phyloP scores from a whole-genome alignment of 495 filamentous ascomycete species.

The Astrothelium macrocarpum region DNA sequence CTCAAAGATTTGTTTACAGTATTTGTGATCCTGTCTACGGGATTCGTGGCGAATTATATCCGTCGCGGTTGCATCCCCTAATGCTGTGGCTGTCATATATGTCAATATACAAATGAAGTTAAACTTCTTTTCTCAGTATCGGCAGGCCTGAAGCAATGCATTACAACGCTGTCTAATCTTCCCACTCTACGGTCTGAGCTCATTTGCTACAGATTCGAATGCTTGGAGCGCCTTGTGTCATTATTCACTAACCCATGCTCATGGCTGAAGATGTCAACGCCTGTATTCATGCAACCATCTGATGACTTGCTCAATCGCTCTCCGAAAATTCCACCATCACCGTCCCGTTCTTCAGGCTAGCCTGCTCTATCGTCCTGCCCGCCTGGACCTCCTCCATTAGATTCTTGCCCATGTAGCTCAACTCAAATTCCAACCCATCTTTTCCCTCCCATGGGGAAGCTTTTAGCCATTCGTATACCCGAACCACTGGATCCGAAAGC shows the following conservation, averaged over 20 bases:
- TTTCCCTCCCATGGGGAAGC: slow-evolving; percentile 68
- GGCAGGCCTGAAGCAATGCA: no score
- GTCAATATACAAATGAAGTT: no score
- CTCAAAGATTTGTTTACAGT: no score
- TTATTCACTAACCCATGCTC: background rate
- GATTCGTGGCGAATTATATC: no score
- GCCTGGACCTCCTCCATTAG: slow-evolving; percentile 60
- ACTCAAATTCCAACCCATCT: slow-evolving; percentile 69
- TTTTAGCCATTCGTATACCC: slow-evolving; percentile 95
- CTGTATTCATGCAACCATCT: background rate
- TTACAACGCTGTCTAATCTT: no score
- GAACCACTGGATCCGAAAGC: slow-evolving; percentile 65
- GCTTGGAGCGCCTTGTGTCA: background rate
- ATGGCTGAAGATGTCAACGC: no score
- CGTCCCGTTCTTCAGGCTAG: slow-evolving; percentile 79
- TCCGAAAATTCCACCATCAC: slow-evolving; percentile 87
- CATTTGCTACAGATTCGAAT: background rate
- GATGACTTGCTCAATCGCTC: slow-evolving; percentile 35
- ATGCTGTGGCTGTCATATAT: no score
- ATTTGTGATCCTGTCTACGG: no score
- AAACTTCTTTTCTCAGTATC: no score
- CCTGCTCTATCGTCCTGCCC: slow-evolving; percentile 59
- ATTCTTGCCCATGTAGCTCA: slow-evolving; percentile 71
- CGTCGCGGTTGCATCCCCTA: no score
- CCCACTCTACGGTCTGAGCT: background rate